These are phyloP conservation scores for Rusavskia elegans DNA, from an alignment of 495 filamentous ascomycete genomes.

Conservation along the genomic window DNA sequence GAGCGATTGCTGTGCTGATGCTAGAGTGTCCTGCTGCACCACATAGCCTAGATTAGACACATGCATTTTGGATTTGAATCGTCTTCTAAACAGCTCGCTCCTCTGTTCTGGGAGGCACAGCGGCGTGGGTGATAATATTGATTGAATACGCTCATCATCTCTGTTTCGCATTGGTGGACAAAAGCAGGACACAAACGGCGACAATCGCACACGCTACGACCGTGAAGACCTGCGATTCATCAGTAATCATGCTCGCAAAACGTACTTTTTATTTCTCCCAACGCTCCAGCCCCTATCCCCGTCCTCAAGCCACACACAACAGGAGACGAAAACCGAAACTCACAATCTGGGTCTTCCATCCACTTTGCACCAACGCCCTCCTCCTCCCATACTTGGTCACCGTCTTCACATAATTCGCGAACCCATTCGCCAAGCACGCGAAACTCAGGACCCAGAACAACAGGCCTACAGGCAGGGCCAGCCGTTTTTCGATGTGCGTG, in stretches of 20 bases:
- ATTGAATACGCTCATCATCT: background rate
- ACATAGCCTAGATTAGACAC: no score
- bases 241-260: no score
- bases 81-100: no score
- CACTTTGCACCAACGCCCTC: constrained; percentile 75
- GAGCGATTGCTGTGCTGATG: no score
- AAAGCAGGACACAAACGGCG: constrained; percentile 55
- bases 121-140: background rate
- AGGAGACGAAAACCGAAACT: constrained; percentile 13
- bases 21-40: no score
- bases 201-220: constrained; percentile 67
- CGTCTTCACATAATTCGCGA: constrained; percentile 77
- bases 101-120: no score
- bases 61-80: no score
- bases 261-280: no score
- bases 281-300: no score
- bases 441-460: constrained; percentile 77
- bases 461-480: constrained; percentile 71
- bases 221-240: constrained; percentile 41
- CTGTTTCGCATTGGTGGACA: constrained; percentile 32
- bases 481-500: constrained; percentile 47
- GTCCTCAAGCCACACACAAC: background rate
- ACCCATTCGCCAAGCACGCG: constrained; percentile 55
- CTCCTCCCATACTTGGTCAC: constrained; percentile 69
- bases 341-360: constrained; percentile 81